phyloP scores from a whole-genome alignment of 192 early-diverging fungal genomes.

The Entophlyctis helioformis region DNA sequence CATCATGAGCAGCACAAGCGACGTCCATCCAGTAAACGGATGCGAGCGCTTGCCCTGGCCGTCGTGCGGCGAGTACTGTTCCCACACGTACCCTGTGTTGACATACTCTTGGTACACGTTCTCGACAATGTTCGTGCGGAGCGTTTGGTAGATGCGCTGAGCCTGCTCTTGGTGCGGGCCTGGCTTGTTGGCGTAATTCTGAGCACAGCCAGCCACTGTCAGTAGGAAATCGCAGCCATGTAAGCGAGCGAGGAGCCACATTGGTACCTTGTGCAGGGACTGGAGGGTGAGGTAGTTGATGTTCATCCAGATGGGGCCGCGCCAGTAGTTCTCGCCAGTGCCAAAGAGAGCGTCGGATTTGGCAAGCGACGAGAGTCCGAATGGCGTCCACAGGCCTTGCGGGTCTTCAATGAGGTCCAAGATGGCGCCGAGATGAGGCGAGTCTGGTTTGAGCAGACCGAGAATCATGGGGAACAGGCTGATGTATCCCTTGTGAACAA shows the following conservation, averaged over 20 bases:
- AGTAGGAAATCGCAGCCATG: no score
- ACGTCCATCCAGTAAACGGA: slow-evolving; percentile 94
- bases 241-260: no score
- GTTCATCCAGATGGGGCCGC: slow-evolving; percentile 89
- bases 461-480: slow-evolving; percentile 75
- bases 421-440: slow-evolving; percentile 54
- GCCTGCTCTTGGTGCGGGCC: slow-evolving; percentile 63
- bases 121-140: slow-evolving; percentile 63
- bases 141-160: slow-evolving; percentile 53
- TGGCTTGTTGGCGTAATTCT: slow-evolving; percentile 39
- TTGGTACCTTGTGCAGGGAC: slow-evolving; percentile 51
- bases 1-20: slow-evolving; percentile 74
- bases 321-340: slow-evolving; percentile 89
- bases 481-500: slow-evolving; percentile 63
- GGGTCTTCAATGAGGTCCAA: slow-evolving; percentile 69
- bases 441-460: slow-evolving; percentile 56
- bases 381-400: slow-evolving; percentile 72
- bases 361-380: slow-evolving; percentile 22
- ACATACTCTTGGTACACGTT: slow-evolving; percentile 69
- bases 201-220: no score
- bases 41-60: slow-evolving; percentile 72
- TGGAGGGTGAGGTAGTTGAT: slow-evolving; percentile 74
- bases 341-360: slow-evolving; percentile 43
- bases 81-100: slow-evolving; percentile 75
- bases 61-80: slow-evolving; percentile 71